These are phyloP conservation scores for Neonectria ditissima DNA, from an alignment of 2,329 filamentous ascomycete genomes.

Conservation along the genomic window DNA sequence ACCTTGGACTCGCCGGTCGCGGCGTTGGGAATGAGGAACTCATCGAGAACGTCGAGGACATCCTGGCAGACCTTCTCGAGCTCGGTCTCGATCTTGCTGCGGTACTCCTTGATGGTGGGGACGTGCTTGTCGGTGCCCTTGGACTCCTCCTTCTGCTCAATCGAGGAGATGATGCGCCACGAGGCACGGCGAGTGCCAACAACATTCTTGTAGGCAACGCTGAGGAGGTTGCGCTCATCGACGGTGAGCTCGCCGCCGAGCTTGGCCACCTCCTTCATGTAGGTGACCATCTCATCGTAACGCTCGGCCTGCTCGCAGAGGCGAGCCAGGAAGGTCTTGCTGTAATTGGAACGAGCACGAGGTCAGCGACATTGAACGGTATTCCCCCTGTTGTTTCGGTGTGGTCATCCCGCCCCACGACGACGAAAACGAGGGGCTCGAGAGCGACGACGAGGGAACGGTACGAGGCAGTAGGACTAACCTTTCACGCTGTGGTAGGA, in stretches of 20 bases:
- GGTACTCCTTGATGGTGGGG: conserved; percentile 93
- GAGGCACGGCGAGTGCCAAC: conserved; percentile 97
- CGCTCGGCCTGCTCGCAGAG: conserved; percentile 99
- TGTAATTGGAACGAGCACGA: conserved; percentile 56
- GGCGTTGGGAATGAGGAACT: conserved; percentile 94
- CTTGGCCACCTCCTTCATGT: conserved; percentile 99
- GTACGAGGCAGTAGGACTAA: conserved; percentile 56
- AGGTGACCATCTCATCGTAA: conserved; percentile 99
- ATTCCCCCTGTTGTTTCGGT: conserved; percentile 36
- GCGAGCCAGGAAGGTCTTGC: conserved; percentile 99
- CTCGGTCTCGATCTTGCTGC: conserved; percentile 97
- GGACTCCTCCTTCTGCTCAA: conserved; percentile 99
- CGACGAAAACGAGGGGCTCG: conserved; percentile 31
- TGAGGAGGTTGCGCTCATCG: conserved; percentile 98
- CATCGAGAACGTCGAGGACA: conserved; percentile 93
- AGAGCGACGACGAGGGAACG: conserved; percentile 27
- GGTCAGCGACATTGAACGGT: conserved; percentile 42
- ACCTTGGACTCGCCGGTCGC: conserved; percentile 99
- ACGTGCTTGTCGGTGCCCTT: conserved; percentile 98
- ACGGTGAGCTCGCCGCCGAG: conserved; percentile 83
- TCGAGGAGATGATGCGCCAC: conserved; percentile 99
- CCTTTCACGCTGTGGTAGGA: conserved; percentile 73
- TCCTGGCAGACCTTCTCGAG: conserved; percentile 98
- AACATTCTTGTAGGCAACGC: conserved; percentile 99
- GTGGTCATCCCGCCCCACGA: conserved; percentile 32